phyloP scores from a whole-genome alignment of 73 alveolate genomes.

The Breviolum minutum region DNA sequence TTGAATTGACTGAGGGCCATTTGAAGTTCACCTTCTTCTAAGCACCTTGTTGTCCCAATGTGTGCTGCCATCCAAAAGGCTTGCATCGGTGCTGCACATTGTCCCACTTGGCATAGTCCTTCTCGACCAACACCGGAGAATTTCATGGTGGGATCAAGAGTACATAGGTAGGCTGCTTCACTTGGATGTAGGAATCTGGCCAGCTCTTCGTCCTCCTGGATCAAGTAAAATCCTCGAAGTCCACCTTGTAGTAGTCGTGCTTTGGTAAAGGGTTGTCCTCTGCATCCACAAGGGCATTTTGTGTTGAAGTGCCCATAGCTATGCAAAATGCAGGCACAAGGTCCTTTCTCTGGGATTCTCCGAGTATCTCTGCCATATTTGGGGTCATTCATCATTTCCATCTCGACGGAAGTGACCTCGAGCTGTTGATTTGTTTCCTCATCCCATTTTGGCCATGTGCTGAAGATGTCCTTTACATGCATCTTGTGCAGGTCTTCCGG shows the following conservation, averaged over 20 bases:
- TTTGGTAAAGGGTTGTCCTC: background rate
- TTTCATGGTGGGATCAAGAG: background rate
- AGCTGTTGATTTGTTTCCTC: background rate
- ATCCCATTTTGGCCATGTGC: background rate
- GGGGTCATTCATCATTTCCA: background rate
- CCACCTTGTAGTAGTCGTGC: background rate
- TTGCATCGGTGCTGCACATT: background rate
- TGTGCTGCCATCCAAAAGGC: background rate
- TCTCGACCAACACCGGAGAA: background rate
- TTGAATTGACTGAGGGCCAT: no score
- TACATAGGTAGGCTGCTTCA: background rate
- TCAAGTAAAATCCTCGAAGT: background rate
- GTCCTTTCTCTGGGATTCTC: background rate
- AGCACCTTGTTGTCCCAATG: no score
- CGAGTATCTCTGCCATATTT: background rate
- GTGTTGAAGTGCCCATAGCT: background rate
- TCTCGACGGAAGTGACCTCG: background rate
- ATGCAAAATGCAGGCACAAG: background rate
- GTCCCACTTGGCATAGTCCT: background rate
- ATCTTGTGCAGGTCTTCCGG: background rate
- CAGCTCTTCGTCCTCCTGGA: background rate
- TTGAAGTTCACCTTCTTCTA: no score
- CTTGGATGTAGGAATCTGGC: background rate
- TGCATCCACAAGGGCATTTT: background rate
- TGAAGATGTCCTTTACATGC: background rate